A percentile compares a stretch with the other conserved stretches of the same genome.
Evolutionary conservation across 1,139 yeast genomes (phyloP).

Genomic region (Torulaspora pretoriensis): DNA sequence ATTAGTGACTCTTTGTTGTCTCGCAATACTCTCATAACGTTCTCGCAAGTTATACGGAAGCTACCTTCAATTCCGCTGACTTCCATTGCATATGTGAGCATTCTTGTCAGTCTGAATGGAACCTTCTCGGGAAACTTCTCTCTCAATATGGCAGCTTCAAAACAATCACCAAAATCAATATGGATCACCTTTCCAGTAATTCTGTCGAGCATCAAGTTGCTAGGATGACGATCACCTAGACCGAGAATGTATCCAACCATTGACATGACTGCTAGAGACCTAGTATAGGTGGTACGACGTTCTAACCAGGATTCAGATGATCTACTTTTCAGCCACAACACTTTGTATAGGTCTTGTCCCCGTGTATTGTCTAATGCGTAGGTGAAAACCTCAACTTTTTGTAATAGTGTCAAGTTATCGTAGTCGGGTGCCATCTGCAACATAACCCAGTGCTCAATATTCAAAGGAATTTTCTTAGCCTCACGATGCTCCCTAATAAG

Average conservation of each 20-base stretch:
- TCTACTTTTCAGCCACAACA: constrained; percentile 90
- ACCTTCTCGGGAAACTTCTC: constrained; percentile 98
- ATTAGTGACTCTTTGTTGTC: constrained; percentile 92
- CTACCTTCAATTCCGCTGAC: constrained; percentile 98
- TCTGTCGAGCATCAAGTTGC: constrained; percentile 91
- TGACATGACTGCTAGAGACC: constrained; percentile 97
- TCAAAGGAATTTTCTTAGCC: constrained; percentile 78
- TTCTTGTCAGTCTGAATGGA: constrained; percentile 92
- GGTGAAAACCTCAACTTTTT: constrained; percentile 94
- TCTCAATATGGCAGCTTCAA: constrained; percentile 93
- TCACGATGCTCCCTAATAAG: constrained; percentile 90
- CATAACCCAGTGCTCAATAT: constrained; percentile 94
- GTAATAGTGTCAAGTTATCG: constrained; percentile 79
- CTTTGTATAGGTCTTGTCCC: constrained; percentile 94
- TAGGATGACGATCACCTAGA: constrained; percentile 96
- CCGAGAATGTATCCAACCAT: constrained; percentile 98
- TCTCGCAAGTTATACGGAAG: constrained; percentile 92
- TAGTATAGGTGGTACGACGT: constrained; percentile 90
- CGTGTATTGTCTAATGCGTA: constrained; percentile 93
- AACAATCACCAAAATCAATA: constrained; percentile 98
- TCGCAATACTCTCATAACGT: constrained; percentile 90
- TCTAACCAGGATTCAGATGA: constrained; percentile 98
- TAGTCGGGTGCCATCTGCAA: constrained; percentile 98
- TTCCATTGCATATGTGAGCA: constrained; percentile 98
- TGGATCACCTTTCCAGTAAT: constrained; percentile 93